A percentile compares a stretch with the other conserved stretches of the same genome.
Conservation (phyloP, 2,329 filamentous ascomycete genomes). For the Knufia fluminis region DNA sequence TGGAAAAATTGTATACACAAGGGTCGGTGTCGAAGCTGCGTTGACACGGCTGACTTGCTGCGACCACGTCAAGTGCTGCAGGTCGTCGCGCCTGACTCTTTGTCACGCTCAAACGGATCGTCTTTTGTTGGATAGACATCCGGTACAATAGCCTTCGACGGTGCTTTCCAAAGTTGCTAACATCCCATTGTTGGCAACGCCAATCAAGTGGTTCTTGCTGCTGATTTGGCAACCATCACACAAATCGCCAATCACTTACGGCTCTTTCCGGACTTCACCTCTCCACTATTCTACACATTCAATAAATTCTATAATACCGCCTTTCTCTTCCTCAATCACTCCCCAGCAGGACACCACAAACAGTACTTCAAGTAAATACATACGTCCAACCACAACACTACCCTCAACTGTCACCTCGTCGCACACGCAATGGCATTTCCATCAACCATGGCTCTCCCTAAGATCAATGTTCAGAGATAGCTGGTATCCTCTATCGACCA, state of each 20-base stretch:
- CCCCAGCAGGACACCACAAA: too few relatives aligned
- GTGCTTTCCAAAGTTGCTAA: background rate
- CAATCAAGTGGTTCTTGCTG: background rate
- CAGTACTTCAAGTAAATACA: background rate
- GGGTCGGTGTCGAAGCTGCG: too few relatives aligned
- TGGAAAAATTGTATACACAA: too few relatives aligned
- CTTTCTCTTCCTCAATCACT: background rate
- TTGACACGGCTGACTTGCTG: too few relatives aligned
- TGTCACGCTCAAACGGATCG: too few relatives aligned
- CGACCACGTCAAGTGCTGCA: too few relatives aligned
- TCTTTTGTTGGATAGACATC: too few relatives aligned
- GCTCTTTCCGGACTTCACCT: background rate
- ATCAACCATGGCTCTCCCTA: background rate
- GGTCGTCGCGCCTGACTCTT: too few relatives aligned
- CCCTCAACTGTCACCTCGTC: background rate
- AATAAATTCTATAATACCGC: constrained; percentile 1
- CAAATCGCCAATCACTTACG: background rate
- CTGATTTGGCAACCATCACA: background rate
- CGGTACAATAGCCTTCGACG: background rate
- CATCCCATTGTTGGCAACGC: background rate
- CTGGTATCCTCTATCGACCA: too few relatives aligned
- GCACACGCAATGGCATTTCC: background rate
- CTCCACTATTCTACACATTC: background rate
- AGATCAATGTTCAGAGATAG: background rate
- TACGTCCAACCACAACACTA: background rate